These are phyloP conservation scores for Rhizophagus clarus DNA, from an alignment of 192 early-diverging fungal genomes.

Conservation along the genomic window DNA sequence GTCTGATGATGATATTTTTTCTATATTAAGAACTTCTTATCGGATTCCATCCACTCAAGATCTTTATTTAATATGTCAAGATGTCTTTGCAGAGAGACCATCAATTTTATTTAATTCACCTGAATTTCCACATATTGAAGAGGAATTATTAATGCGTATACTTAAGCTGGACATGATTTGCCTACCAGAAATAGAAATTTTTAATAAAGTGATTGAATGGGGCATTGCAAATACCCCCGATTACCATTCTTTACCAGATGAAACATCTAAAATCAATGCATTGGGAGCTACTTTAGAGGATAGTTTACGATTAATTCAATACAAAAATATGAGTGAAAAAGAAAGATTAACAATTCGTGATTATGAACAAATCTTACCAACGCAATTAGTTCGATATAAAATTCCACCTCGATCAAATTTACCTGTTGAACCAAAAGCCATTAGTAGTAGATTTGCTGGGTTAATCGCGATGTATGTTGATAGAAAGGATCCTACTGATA, in stretches of 20 bases:
- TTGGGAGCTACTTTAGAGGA: not conserved
- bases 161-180: constrained; percentile 4
- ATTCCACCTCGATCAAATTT: not conserved
- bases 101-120: constrained; percentile 11
- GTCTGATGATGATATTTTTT: not conserved
- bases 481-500: not conserved
- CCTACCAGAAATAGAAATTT: not conserved
- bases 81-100: not conserved
- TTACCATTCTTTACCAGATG: not conserved
- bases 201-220: constrained; percentile 22
- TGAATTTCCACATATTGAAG: not conserved
- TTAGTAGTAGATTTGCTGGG: constrained; percentile 11
- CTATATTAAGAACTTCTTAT: constrained; percentile 6
- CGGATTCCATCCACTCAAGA: constrained; percentile 2
- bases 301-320: not conserved
- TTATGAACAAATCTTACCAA: constrained; percentile 1
- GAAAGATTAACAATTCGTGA: not conserved
- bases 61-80: constrained; percentile 17
- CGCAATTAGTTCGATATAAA: not conserved
- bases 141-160: not conserved
- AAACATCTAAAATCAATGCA: not conserved
- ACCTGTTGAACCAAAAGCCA: not conserved
- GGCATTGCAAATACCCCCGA: constrained; percentile 10
- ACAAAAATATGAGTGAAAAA: not conserved
- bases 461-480: not conserved